Base-by-base conservation (phyloP, 805 yeast species). In the Priceomyces castillae region DNA sequence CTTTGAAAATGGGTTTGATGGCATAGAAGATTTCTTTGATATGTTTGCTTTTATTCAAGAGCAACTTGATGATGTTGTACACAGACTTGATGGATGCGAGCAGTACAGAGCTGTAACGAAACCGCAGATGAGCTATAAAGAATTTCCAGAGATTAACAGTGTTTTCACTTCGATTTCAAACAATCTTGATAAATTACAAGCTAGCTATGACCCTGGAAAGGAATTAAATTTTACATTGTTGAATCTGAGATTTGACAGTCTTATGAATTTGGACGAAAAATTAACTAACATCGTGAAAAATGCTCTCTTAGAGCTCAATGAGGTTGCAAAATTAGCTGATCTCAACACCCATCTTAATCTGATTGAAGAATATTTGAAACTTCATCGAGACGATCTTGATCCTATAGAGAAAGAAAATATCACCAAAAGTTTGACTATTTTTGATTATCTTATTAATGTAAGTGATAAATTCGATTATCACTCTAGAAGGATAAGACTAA, bases 141-240 rank as follows among this genome's bases (percentile, higher is more conserved):
- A 44, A 41, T 50, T 43, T 19, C 57, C 54, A 3, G 49, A 47
- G 16, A 30, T 59, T 18, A 39, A 42, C 17, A 43, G 47, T 9
- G 33, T 46, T 30, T 34, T 37, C 9, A 40, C 30, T 16, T 23
- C n/a, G 12, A 46, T 59, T 10, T 43, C 46, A n/a, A 35, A 41
- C 14, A 52, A 48, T 19, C 47, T 59, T 39, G 30, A 46, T 6
- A 40, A 48, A 10, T 46, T 59, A 5, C 46, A 46, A 14, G 23
- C 50, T 14, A 20, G 37, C 6, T 46, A 44, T 34, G 54, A 44
- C 14, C 53, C 40, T 4, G 42, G 22, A 26, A 50, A 55, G 40
- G 40, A 43, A 4, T 42, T 55, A 28, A 39, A 41, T 12, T 23
- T 52, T 26, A 43, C 39, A 7, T 37, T 37, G 31, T 17, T 54